These are phyloP conservation scores for Adansonia rubrostipa DNA, from an alignment of 441 rosid genomes.

Conservation along the genomic window DNA sequence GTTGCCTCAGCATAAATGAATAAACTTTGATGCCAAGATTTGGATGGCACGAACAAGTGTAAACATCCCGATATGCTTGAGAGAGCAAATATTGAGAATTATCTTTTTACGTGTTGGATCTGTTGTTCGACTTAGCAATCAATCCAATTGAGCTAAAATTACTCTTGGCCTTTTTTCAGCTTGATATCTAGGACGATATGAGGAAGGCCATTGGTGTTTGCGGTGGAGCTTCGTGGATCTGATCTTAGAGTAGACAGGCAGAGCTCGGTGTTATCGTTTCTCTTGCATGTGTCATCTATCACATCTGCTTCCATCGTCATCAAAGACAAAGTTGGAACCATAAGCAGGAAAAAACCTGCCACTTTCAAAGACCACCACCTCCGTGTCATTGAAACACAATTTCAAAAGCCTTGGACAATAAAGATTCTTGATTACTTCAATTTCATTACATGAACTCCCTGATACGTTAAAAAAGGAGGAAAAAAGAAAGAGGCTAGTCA, in stretches of 20 bases:
- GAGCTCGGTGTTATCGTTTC: no score
- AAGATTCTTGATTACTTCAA: not conserved
- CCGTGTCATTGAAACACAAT: no score
- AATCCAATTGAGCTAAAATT: conserved; percentile 4
- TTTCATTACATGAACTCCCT: not conserved
- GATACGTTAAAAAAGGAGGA: not conserved
- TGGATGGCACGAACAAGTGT: not conserved
- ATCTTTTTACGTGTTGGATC: not conserved
- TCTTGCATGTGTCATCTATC: no score
- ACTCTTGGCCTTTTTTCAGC: not conserved
- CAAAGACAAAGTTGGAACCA: no score
- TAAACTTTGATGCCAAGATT: not conserved
- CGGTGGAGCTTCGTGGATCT: conserved; percentile 1
- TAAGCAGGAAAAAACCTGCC: no score
- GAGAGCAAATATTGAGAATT: not conserved
- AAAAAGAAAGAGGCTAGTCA: not conserved
- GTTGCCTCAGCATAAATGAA: not conserved
- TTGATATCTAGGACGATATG: conserved; percentile 14
- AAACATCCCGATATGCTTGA: not conserved
- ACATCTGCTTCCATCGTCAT: no score
- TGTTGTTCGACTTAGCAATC: not conserved
- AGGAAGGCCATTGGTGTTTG: conserved; percentile 19
- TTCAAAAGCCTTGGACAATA: no score
- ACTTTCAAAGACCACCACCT: no score
- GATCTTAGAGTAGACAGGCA: no score